These are phyloP conservation scores for Ceratocystis albifundus DNA, from an alignment of 2,329 filamentous ascomycete genomes.

Conservation along the genomic window DNA sequence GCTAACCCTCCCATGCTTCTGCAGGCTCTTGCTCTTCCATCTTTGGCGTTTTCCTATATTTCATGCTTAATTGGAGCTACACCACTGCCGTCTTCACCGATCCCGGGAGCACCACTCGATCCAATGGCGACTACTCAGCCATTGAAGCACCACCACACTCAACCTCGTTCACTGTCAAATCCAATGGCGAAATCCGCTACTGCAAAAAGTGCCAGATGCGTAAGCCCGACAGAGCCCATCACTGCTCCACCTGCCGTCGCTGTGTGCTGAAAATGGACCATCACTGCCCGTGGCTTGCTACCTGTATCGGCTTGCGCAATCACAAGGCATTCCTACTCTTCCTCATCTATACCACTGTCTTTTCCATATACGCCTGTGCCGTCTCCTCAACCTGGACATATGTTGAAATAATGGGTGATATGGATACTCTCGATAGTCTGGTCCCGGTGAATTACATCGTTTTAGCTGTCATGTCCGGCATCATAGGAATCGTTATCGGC, in stretches of 20 bases:
- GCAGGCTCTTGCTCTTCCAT: conserved; percentile 46
- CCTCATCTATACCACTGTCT: conserved; percentile 75
- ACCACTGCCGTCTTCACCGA: conserved; percentile 86
- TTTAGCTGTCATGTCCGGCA: conserved; percentile 72
- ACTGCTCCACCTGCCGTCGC: conserved; percentile 87
- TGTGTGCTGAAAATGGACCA: conserved; percentile 99
- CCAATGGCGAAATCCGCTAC: conserved; percentile 73
- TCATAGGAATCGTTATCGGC: conserved; percentile 78
- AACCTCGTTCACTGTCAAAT: conserved; percentile 82
- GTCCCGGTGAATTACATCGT: conserved; percentile 87
- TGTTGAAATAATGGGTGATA: conserved; percentile 62
- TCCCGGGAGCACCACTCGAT: conserved; percentile 60
- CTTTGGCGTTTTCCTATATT: conserved; percentile 59
- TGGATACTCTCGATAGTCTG: conserved; percentile 59
- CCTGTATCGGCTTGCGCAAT: conserved; percentile 85
- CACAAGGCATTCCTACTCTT: conserved; percentile 95
- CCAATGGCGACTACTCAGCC: conserved; percentile 55
- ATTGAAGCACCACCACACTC: conserved; percentile 44
- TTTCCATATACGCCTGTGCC: conserved; percentile 72
- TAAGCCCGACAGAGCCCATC: conserved; percentile 91
- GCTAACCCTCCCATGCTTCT: conserved; percentile 5
- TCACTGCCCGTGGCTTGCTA: conserved; percentile 95
- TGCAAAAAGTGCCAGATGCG: conserved; percentile 95
- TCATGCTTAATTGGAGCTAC: conserved; percentile 77
- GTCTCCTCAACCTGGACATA: conserved; percentile 73